Conservation (phyloP, 2,329 filamentous ascomycete genomes). For the Hyphodiscus sp. region DNA sequence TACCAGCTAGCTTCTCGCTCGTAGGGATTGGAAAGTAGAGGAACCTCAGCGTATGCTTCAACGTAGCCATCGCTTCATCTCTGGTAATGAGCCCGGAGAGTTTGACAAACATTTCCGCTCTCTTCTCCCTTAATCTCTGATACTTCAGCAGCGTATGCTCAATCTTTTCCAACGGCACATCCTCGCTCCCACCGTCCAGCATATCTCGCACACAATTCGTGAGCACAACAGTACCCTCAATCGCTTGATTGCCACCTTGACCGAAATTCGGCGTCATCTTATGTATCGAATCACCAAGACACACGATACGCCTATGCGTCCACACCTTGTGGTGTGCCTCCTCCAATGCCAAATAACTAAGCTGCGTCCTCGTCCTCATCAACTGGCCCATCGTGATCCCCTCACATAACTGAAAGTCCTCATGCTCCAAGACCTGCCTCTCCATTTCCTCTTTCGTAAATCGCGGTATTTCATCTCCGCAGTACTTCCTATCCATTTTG, state of each 20-base stretch:
- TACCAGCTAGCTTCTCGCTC: slow-evolving; percentile 10
- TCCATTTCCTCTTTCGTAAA: slow-evolving; percentile 8
- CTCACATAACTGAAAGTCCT: slow-evolving; percentile 12
- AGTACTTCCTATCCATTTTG: slow-evolving; percentile 11
- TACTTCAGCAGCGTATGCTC: slow-evolving; percentile 7
- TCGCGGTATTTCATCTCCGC: slow-evolving; percentile 12
- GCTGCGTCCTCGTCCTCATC: slow-evolving; percentile 1
- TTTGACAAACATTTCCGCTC: slow-evolving; percentile 12
- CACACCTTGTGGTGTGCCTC: slow-evolving; percentile 20
- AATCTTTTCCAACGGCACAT: background rate
- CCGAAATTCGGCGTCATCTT: slow-evolving; percentile 30
- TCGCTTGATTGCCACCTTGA: slow-evolving; percentile 36
- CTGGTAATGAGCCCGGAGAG: slow-evolving; percentile 11
- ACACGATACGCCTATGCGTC: slow-evolving; percentile 19
- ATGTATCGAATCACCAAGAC: slow-evolving; percentile 22
- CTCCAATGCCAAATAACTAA: slow-evolving; percentile 13
- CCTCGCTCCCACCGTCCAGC: background rate
- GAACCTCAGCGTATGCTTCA: slow-evolving; percentile 14
- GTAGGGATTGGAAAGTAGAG: slow-evolving; percentile 8
- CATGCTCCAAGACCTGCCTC: background rate
- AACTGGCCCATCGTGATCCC: slow-evolving; percentile 12
- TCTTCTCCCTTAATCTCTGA: slow-evolving; percentile 8
- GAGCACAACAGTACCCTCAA: slow-evolving; percentile 34
- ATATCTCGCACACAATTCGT: slow-evolving; percentile 26
- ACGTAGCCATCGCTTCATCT: slow-evolving; percentile 9